Conservation (phyloP, 106 monocot species). For the Dendrobium catenatum region DNA sequence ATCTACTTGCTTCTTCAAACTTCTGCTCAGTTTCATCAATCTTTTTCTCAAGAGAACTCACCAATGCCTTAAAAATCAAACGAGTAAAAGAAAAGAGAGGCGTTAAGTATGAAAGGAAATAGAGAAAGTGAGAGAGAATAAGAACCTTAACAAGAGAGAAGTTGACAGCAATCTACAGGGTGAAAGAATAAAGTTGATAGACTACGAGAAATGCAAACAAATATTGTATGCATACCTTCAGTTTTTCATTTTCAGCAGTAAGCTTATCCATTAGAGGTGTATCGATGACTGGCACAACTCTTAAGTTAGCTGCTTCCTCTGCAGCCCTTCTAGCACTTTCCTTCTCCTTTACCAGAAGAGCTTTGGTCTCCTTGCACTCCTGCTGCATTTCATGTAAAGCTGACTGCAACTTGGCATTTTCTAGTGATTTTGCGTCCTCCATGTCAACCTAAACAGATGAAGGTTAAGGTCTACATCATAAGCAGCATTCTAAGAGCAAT, state of each 20-base stretch:
- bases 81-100: neutral
- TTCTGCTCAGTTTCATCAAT: constrained; percentile 90
- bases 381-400: constrained; percentile 32
- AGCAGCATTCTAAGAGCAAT: neutral
- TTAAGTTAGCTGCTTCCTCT: constrained; percentile 31
- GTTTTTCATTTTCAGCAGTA: constrained; percentile 70
- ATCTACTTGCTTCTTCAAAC: constrained; percentile 73
- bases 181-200: neutral
- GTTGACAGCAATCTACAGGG: neutral
- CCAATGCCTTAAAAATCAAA: constrained; percentile 37
- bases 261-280: constrained; percentile 52
- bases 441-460: constrained; percentile 36
- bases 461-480: neutral
- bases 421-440: constrained; percentile 71
- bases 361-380: constrained; percentile 30
- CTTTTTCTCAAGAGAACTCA: constrained; percentile 74
- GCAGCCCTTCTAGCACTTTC: constrained; percentile 26
- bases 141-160: neutral
- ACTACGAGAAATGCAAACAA: neutral
- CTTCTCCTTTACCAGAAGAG: constrained; percentile 32
- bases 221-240: constrained; percentile 41
- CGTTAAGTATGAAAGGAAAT: no score
- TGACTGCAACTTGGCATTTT: constrained; percentile 60
- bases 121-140: neutral
- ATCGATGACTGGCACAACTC: constrained; percentile 60